These are phyloP conservation scores for Sphagnum contortum DNA, from an alignment of 225 moss, liverwort and hornwort species.

Conservation along the genomic window DNA sequence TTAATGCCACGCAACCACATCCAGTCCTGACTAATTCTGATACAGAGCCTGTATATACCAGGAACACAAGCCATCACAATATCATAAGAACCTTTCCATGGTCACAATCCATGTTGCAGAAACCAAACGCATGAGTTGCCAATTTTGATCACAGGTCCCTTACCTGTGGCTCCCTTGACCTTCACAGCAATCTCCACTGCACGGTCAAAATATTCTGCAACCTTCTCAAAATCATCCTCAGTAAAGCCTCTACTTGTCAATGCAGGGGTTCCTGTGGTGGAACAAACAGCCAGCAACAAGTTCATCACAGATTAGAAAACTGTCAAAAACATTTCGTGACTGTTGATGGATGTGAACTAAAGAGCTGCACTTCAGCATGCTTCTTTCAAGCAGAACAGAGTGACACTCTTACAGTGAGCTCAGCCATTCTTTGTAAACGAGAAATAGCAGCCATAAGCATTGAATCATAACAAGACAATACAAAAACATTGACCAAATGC, in stretches of 20 bases:
- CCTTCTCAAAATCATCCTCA: slow-evolving; percentile 95
- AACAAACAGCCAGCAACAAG: not conserved
- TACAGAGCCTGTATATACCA: not conserved
- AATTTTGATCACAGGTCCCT: not conserved
- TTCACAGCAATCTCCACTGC: slow-evolving; percentile 72
- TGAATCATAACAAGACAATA: too few species aligned
- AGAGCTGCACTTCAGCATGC: not conserved
- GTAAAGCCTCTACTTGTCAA: slow-evolving; percentile 91
- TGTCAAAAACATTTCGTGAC: not conserved
- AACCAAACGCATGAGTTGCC: too few species aligned
- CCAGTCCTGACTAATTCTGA: too few species aligned
- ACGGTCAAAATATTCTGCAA: slow-evolving; percentile 73
- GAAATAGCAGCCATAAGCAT: too few species aligned
- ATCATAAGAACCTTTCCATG: not conserved
- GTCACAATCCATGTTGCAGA: too few species aligned
- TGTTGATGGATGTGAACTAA: too few species aligned
- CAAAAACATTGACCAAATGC: too few species aligned
- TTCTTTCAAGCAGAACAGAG: not conserved
- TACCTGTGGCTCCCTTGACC: slow-evolving; percentile 62
- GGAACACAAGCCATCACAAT: not conserved
- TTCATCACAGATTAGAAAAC: not conserved
- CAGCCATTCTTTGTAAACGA: too few species aligned
- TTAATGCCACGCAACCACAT: not conserved
- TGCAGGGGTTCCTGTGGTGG: slow-evolving; percentile 73
- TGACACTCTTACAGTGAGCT: not conserved